Evolutionary conservation across 1,139 yeast species (phyloP).

Genomic region (Suhomyces guaymorum): DNA sequence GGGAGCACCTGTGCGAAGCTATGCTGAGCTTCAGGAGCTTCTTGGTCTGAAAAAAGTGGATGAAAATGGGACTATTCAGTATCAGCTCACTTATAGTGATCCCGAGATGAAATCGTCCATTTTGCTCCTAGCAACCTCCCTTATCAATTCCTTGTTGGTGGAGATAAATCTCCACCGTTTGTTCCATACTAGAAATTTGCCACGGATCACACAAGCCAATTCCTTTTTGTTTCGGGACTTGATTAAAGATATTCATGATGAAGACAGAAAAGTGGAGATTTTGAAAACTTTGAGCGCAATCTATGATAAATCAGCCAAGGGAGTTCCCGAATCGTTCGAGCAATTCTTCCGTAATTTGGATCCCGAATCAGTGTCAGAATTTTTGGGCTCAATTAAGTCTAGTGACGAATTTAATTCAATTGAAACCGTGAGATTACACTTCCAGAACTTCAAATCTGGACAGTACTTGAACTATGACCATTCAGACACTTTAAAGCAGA

Average conservation of each 20-base stretch:
- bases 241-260: conserved; percentile 19
- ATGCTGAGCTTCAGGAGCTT: conserved; percentile 2
- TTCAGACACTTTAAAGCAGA: conserved; percentile 24
- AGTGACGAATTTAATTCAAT: conserved; percentile 23
- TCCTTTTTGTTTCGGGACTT: conserved; percentile 21
- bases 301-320: conserved; percentile 16
- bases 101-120: conserved; percentile 25
- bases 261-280: conserved; percentile 18
- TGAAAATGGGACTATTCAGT: too few species aligned
- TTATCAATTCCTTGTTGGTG: conserved; percentile 26
- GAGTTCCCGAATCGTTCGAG: conserved; percentile 18
- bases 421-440: conserved; percentile 23
- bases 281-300: conserved; percentile 17
- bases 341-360: conserved; percentile 21
- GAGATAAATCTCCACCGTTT: conserved; percentile 28
- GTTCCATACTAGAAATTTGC: conserved; percentile 15
- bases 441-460: conserved; percentile 32
- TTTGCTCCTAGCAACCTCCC: conserved; percentile 17
- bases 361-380: conserved; percentile 8
- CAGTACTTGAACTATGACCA: conserved; percentile 35
- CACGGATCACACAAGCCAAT: conserved; percentile 5
- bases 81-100: conserved; percentile 17
- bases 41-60: too few species aligned
- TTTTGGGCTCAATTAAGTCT: conserved; percentile 18
- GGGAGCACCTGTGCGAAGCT: neutral